phyloP scores from a whole-genome alignment of 345 rosid genomes.

The Pseudoturritis turrita region DNA sequence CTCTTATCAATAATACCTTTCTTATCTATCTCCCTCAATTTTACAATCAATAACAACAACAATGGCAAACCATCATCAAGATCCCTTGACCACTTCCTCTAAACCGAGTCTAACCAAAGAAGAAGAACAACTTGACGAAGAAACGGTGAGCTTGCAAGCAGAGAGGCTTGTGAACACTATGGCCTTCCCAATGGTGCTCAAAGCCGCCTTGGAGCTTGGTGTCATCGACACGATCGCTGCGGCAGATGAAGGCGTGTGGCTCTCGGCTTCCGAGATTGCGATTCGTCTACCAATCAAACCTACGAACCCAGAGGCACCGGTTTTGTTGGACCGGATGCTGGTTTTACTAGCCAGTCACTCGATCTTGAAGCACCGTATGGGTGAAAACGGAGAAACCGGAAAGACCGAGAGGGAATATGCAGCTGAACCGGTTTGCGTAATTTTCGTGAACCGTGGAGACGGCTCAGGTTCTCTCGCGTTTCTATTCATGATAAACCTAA shows the following conservation, averaged over 20 bases:
- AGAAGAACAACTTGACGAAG: neutral
- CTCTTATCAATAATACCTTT: neutral
- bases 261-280: conserved; percentile 39
- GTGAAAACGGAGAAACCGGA: neutral
- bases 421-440: conserved; percentile 17
- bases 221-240: conserved; percentile 39
- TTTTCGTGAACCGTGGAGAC: conserved; percentile 13
- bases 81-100: neutral
- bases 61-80: conserved; percentile 6
- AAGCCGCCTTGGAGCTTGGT: conserved; percentile 43
- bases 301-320: conserved; percentile 35
- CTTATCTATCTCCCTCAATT: neutral
- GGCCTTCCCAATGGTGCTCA: conserved; percentile 41
- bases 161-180: neutral
- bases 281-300: conserved; percentile 23
- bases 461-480: conserved; percentile 11
- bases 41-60: neutral
- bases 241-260: conserved; percentile 26
- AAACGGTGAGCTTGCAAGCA: conserved; percentile 17
- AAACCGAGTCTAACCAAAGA: neutral
- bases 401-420: conserved; percentile 11
- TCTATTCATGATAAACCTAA: conserved; percentile 2
- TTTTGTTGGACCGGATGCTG: conserved; percentile 49
- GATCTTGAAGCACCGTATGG: conserved; percentile 35
- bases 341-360: conserved; percentile 40